Evolutionary conservation across 2,329 filamentous ascomycete species (phyloP).

Genomic region (Colletotrichum truncatum): DNA sequence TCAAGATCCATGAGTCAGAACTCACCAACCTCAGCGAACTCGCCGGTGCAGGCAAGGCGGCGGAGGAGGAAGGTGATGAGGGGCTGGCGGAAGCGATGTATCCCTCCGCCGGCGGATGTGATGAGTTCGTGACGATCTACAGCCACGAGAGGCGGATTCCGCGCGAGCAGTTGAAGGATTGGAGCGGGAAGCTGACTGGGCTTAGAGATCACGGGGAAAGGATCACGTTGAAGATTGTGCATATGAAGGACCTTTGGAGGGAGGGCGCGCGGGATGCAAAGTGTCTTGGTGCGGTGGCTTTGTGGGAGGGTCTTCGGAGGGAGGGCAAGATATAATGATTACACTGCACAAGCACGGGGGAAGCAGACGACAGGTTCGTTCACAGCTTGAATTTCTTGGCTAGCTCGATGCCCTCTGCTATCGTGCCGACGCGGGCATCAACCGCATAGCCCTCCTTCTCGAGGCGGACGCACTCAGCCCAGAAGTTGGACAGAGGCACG

Average conservation of each 20-base stretch:
- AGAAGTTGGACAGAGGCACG: constrained; percentile 70
- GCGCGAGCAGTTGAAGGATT: constrained; percentile 58
- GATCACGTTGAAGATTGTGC: constrained; percentile 69
- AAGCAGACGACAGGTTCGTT: neutral
- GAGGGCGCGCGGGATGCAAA: constrained; percentile 68
- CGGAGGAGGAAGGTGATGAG: constrained; percentile 40
- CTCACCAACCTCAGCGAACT: constrained; percentile 63
- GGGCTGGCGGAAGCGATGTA: constrained; percentile 59
- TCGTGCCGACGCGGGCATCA: constrained; percentile 79
- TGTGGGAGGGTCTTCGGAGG: constrained; percentile 65
- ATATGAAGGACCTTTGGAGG: constrained; percentile 64
- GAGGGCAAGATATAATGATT: constrained; percentile 51
- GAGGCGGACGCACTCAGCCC: constrained; percentile 71
- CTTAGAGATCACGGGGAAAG: constrained; percentile 67
- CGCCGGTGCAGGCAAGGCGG: constrained; percentile 39
- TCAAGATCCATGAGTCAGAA: constrained; percentile 58
- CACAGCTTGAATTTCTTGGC: constrained; percentile 65
- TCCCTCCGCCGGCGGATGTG: constrained; percentile 67
- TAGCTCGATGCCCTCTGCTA: constrained; percentile 82
- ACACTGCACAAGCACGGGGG: too few species aligned
- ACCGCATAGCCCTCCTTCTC: constrained; percentile 80
- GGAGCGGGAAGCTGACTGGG: constrained; percentile 67
- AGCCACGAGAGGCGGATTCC: constrained; percentile 63
- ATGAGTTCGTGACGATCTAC: constrained; percentile 69
- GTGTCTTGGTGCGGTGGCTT: constrained; percentile 64